phyloP scores from a whole-genome alignment of 2,329 filamentous ascomycete genomes.

The Penicillium sp. region DNA sequence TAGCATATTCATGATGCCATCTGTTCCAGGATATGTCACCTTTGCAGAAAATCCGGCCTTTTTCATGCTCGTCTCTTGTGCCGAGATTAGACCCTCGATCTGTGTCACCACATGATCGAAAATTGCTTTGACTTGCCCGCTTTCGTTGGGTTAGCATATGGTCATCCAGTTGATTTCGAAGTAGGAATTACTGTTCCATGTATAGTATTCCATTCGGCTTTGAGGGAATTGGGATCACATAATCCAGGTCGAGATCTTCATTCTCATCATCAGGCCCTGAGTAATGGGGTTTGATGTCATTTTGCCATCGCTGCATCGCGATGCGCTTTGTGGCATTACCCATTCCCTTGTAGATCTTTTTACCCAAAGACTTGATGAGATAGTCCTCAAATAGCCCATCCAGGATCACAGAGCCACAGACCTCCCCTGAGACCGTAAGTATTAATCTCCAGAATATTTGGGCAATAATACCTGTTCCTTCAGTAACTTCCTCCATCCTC shows the following conservation, averaged over 20 bases:
- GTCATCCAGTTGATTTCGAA: accelerated
- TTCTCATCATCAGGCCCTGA: constrained; percentile 13
- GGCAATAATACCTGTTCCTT: constrained; percentile 25
- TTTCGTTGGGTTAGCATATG: not conserved
- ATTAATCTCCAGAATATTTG: too few relatives aligned
- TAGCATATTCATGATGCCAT: not conserved
- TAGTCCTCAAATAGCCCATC: constrained; percentile 30
- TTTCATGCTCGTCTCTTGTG: constrained; percentile 17
- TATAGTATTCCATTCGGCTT: constrained; percentile 18
- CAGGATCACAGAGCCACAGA: constrained; percentile 34
- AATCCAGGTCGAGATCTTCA: constrained; percentile 25
- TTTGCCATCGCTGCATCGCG: constrained; percentile 33
- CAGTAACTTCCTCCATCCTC: constrained; percentile 26
- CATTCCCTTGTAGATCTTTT: constrained; percentile 28
- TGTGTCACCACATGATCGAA: constrained; percentile 31
- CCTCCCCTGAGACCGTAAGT: constrained; percentile 18
- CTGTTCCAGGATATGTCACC: not conserved
- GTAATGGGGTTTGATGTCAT: constrained; percentile 28
- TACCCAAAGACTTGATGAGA: constrained; percentile 26
- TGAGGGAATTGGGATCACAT: constrained; percentile 20
- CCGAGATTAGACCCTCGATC: constrained; percentile 24
- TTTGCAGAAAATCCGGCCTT: constrained; percentile 1
- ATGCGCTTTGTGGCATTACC: constrained; percentile 23
- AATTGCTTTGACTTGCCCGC: constrained; percentile 23
- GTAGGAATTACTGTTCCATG: constrained; percentile 14